Base-by-base conservation (phyloP, 305 asterid genomes). In the Euphrasia arctica region DNA sequence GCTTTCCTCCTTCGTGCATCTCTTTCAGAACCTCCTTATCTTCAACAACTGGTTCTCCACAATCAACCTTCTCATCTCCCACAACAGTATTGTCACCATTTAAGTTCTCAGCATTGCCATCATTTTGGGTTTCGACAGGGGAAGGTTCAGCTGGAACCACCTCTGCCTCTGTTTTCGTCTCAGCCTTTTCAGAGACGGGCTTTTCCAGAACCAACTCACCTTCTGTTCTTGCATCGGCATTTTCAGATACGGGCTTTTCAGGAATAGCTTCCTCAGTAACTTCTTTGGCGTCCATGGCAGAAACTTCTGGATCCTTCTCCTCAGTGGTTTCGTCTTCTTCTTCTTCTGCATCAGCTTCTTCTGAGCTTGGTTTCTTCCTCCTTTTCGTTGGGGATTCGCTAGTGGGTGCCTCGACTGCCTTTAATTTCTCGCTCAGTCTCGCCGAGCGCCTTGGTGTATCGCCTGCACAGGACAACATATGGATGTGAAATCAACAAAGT, bases 371-470 rank as follows among this genome's bases (percentile, higher is more conserved):
- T 67, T 29, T 81, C 73, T 70, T 84, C 73, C 55, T 88, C 75
- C 69, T 86, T 68, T 83, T 84, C 62, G 65, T 78, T 32, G 85
- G 84, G 67, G 80, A 64, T 34, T 50, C 76, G 67, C 74, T 82
- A 43, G 65, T 69, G 27, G 84, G 72, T 52, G 75, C 43, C 28
- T 65, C 84, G 2, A 57, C 64, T 52, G 79, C 82, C 79, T 80
- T 80, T 5, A 80, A 60, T 71, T 86, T 84, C 70, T 51, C 89
- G 73, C 79, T 73, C 64, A 86, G 64, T 59, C 95, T 75, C 1
- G 80, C 60, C 39, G 95, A 86, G 31, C 95, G 88, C 70, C 95
- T 80, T 14, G 91, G 95, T 8, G 85, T 77, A 64, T 81, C 84
- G 60, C 88, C 95, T 86, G 70, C 29, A 9, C 15, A 78, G 41